Base-by-base conservation (phyloP, 371 early-diverging fungal genomes). In the Mortierella sp. region DNA sequence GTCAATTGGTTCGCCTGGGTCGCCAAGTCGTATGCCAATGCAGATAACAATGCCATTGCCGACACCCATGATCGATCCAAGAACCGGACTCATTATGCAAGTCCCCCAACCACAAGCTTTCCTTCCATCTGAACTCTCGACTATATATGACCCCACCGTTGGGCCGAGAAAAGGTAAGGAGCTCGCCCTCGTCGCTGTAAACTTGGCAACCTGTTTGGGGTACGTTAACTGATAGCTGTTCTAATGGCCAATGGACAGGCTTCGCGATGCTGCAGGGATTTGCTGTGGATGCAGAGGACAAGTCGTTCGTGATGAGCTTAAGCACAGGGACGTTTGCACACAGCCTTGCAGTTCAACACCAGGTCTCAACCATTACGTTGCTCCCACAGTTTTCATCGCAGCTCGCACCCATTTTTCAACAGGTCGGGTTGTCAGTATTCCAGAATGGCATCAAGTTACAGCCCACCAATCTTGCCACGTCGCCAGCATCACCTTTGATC, bases 371-470 rank as follows among this genome's bases (percentile, higher is more conserved):
- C 14, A 43, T 76, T 30, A 66, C 59, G 4, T 3, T 76, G 51
- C 43, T 61, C 10, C 78, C 78, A 18, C 39, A 66, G 24, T 28
- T 76, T 51, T 70, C 78, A n/a, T 26, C 57, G 3, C 78, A 76
- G 42, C 58, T 76, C 19, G 58, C 67, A 23, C 60, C 78, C 1
- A 76, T 76, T 31, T 67, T 70, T 13, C 70, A 59, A n/a, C 78
- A 76, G 28, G 65, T 76, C 31, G 71, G 70, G 1, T 14, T 76
- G 50, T 66, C 78, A 9, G 69, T 76, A 13, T 76, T 76, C 60
- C 78, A 70, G 26, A 76, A 76, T n/a, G 78, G 78, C 27, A 66
- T 65, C 24, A 76, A 76, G 49, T 18, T 76, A 21, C 45, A 49
- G 26, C 71, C 78, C 16, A 53, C 78, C 13, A 1, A 21, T 70